These are phyloP conservation scores for Chaetomium sp. DNA, from an alignment of 2,329 filamentous ascomycete genomes.

Conservation along the genomic window DNA sequence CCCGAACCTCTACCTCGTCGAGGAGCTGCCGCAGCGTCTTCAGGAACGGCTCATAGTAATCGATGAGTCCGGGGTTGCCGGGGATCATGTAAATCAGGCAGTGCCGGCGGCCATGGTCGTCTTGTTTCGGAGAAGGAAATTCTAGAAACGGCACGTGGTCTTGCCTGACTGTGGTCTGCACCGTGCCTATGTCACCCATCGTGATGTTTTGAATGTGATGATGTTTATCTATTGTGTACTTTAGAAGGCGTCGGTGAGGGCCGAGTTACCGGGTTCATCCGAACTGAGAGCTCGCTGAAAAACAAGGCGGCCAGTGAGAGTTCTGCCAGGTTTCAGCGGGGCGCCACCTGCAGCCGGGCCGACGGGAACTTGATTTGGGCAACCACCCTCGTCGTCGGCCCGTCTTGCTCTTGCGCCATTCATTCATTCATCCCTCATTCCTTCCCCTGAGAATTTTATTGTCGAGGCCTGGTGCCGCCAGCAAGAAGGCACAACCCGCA, in stretches of 20 bases:
- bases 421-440: neutral
- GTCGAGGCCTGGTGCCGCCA: no score
- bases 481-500: no score
- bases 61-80: conserved; percentile 75
- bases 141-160: conserved; percentile 24
- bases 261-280: neutral
- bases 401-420: neutral
- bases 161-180: conserved; percentile 1
- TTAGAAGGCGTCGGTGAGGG: neutral
- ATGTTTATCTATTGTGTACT: neutral
- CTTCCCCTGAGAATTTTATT: no score
- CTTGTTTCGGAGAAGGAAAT: conserved; percentile 23
- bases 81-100: conserved; percentile 70
- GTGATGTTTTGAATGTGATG: neutral
- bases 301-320: conserved; percentile 11
- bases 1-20: conserved; percentile 43
- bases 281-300: conserved; percentile 9
- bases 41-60: conserved; percentile 72
- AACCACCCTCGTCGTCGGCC: neutral
- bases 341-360: conserved; percentile 13
- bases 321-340: neutral
- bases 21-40: conserved; percentile 58
- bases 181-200: conserved; percentile 2
- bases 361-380: neutral
- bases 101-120: conserved; percentile 18